phyloP scores from a whole-genome alignment of 2,329 filamentous ascomycete species.

The Clonostachys chloroleuca region DNA sequence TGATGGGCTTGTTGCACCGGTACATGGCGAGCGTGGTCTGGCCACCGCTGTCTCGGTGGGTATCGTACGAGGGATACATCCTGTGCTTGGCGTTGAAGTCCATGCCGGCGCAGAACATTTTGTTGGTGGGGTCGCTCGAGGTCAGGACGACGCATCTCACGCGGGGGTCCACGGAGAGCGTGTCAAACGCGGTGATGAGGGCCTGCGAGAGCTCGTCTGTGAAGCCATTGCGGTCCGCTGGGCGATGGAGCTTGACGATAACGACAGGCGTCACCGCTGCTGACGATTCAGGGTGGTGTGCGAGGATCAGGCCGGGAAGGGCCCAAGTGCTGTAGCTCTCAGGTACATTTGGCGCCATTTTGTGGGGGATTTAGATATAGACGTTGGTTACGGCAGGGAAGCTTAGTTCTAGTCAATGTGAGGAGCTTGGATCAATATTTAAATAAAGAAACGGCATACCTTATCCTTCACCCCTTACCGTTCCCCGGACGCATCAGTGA shows the following conservation, averaged over 20 bases:
- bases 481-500: no score
- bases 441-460: no score
- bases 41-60: conserved; percentile 47
- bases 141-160: conserved; percentile 52
- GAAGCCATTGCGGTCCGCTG: conserved; percentile 65
- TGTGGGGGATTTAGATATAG: background rate
- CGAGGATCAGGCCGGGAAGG: conserved; percentile 38
- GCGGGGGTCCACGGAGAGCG: conserved; percentile 47
- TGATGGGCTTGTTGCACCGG: conserved; percentile 52
- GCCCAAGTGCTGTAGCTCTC: conserved; percentile 32
- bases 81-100: conserved; percentile 37
- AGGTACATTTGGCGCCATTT: conserved; percentile 11
- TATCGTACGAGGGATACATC: conserved; percentile 12
- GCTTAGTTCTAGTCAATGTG: no score
- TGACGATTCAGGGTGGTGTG: conserved; percentile 44
- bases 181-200: conserved; percentile 47
- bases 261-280: conserved; percentile 55
- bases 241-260: conserved; percentile 60
- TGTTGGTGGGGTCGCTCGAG: conserved; percentile 39
- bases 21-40: conserved; percentile 49
- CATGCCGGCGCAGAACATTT: conserved; percentile 54
- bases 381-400: no score
- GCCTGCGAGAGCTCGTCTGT: conserved; percentile 59
- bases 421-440: no score
- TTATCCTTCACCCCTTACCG: no score